Conservation (phyloP, 2,329 filamentous ascomycete genomes). For the Zasmidium angulare region DNA sequence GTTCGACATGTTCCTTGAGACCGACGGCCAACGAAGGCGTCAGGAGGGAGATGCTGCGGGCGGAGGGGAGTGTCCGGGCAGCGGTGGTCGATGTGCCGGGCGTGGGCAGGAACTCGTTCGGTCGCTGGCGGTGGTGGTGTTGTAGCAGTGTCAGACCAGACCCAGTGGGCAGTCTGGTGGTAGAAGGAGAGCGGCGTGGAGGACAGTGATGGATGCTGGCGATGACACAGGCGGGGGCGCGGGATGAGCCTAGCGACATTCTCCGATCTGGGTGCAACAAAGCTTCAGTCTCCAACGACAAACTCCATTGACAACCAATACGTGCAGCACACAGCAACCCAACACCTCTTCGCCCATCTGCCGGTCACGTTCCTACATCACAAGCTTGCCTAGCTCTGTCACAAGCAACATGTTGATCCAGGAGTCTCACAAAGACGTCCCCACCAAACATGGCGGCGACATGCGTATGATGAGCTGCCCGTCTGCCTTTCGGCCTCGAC, state of each 20-base stretch:
- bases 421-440: constrained; percentile 60
- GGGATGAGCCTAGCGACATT: background rate
- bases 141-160: constrained; percentile 7
- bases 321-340: background rate
- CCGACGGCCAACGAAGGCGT: constrained; percentile 26
- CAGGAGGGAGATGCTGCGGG: constrained; percentile 13
- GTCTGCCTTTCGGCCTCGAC: constrained; percentile 15
- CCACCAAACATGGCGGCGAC: constrained; percentile 58
- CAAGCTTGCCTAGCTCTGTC: background rate
- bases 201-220: background rate
- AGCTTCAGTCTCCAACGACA: too few relatives aligned
- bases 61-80: constrained; percentile 5
- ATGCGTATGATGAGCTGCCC: constrained; percentile 50
- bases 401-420: constrained; percentile 55
- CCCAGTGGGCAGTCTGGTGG: constrained; percentile 10
- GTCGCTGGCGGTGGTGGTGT: background rate
- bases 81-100: constrained; percentile 11
- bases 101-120: constrained; percentile 1
- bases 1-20: constrained; percentile 41
- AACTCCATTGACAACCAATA: background rate
- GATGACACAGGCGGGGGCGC: constrained; percentile 1
- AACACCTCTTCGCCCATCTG: background rate
- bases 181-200: background rate
- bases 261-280: background rate
- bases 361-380: constrained; percentile 1